Conservation (phyloP, 192 early-diverging fungal genomes). For the Coemansia reversa region DNA sequence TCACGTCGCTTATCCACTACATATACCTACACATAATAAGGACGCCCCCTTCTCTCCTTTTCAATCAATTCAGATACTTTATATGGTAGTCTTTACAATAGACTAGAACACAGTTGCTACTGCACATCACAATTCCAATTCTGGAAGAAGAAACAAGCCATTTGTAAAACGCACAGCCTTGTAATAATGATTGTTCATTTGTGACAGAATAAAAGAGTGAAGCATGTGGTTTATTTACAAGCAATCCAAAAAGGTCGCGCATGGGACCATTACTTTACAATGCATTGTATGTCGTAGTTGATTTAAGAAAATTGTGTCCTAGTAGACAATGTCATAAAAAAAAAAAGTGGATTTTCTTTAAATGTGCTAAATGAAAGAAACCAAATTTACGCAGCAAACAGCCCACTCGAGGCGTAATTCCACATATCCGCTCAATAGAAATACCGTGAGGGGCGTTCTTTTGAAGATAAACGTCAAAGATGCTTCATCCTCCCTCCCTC, state of each 20-base stretch:
- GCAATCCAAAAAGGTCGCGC: not conserved
- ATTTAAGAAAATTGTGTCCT: not conserved
- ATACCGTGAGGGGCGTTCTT: slow-evolving; percentile 8
- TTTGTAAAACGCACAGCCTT: not conserved
- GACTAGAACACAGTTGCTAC: slow-evolving; percentile 1
- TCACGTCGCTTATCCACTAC: not conserved
- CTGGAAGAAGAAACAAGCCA: slow-evolving; percentile 2
- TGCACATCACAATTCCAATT: slow-evolving; percentile 10
- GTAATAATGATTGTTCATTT: not conserved
- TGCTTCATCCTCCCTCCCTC: slow-evolving; percentile 8
- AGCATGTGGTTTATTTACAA: not conserved
- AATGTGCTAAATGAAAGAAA: not conserved
- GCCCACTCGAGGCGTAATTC: not conserved
- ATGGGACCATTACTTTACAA: not conserved
- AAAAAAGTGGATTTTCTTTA: not conserved
- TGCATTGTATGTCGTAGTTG: not conserved
- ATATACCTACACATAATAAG: not conserved
- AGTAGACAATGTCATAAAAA: not conserved
- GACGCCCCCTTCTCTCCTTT: not conserved
- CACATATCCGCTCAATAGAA: not conserved
- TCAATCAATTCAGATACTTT: not conserved
- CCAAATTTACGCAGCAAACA: not conserved
- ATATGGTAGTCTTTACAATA: not conserved
- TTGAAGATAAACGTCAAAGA: not conserved
- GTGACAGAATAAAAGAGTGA: not conserved